phyloP scores from a whole-genome alignment of 2,329 filamentous ascomycete genomes.

The Pyricularia grisea region DNA sequence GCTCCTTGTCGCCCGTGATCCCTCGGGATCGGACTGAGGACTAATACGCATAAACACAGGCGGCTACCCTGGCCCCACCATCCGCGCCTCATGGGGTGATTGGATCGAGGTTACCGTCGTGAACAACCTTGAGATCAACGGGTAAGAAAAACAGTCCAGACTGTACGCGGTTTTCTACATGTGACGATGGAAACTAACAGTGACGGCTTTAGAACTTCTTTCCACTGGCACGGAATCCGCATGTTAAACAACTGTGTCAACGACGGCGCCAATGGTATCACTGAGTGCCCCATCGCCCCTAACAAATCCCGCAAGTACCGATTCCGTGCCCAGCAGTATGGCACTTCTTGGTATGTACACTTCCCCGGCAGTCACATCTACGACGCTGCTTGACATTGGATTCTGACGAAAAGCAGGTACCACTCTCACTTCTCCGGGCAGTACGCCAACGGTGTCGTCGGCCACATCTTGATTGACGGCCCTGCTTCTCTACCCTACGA shows the following conservation, averaged over 20 bases:
- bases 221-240: conserved; percentile 39
- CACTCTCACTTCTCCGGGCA: conserved; percentile 39
- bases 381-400: background rate
- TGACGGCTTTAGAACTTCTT: conserved; percentile 21
- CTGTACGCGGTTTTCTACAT: background rate
- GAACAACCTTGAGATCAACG: conserved; percentile 47
- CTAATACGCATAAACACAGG: conserved; percentile 1
- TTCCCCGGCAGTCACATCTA: background rate
- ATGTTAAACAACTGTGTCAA: conserved; percentile 30
- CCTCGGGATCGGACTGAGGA: no score
- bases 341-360: conserved; percentile 19
- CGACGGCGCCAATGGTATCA: conserved; percentile 35
- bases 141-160: conserved; percentile 13
- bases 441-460: conserved; percentile 39
- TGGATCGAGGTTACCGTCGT: conserved; percentile 48
- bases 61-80: conserved; percentile 9
- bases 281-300: conserved; percentile 30
- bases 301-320: conserved; percentile 23
- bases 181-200: background rate
- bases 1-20: background rate
- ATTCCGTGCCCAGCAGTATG: conserved; percentile 26
- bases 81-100: conserved; percentile 34
- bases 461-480: conserved; percentile 39
- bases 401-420: conserved; percentile 18
- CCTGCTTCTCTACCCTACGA: conserved; percentile 30